Percentiles rank a stretch among this genome's conserved stretches.
These are phyloP conservation scores for Hericium erinaceus DNA, from an alignment of 768 basidiomycete species.

Conservation along the genomic window DNA sequence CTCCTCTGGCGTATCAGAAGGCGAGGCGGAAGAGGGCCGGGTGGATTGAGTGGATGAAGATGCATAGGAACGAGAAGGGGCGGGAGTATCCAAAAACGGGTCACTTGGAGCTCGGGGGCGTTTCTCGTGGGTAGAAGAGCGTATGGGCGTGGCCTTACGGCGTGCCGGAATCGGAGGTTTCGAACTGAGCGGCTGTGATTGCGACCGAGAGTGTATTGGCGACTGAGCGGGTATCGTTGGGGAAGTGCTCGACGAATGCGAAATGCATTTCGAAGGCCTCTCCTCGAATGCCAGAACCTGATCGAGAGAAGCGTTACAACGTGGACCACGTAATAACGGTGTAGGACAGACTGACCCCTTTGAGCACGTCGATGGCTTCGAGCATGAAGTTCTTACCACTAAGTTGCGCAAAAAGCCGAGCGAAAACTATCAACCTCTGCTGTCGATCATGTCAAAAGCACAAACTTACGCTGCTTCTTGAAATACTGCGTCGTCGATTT, in stretches of 20 bases:
- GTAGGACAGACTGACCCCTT: conserved; percentile 60
- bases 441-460: conserved; percentile 6
- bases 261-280: conserved; percentile 17
- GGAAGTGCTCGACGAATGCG: conserved; percentile 18
- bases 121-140: conserved; percentile 41
- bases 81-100: conserved; percentile 69
- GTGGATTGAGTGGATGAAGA: conserved; percentile 38
- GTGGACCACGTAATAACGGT: conserved; percentile 17
- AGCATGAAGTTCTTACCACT: conserved; percentile 94
- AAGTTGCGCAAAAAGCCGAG: conserved; percentile 16
- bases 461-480: conserved; percentile 82
- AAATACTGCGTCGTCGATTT: conserved; percentile 90
- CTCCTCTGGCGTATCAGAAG: conserved; percentile 30
- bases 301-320: conserved; percentile 9
- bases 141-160: conserved; percentile 28
- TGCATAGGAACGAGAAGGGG: conserved; percentile 45
- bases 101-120: conserved; percentile 70
- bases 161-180: conserved; percentile 17
- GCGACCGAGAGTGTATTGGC: conserved; percentile 42
- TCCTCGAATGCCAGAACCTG: conserved; percentile 74
- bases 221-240: conserved; percentile 30
- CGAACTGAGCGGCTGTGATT: conserved; percentile 43
- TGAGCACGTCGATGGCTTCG: conserved; percentile 81
- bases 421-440: conserved; percentile 12
- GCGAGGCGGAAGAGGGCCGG: conserved; percentile 21